A percentile compares a stretch with the other conserved stretches of the same genome.
These are phyloP conservation scores for Schizophyllum amplum DNA, from an alignment of 1,284 basidiomycete species.

Conservation along the genomic window DNA sequence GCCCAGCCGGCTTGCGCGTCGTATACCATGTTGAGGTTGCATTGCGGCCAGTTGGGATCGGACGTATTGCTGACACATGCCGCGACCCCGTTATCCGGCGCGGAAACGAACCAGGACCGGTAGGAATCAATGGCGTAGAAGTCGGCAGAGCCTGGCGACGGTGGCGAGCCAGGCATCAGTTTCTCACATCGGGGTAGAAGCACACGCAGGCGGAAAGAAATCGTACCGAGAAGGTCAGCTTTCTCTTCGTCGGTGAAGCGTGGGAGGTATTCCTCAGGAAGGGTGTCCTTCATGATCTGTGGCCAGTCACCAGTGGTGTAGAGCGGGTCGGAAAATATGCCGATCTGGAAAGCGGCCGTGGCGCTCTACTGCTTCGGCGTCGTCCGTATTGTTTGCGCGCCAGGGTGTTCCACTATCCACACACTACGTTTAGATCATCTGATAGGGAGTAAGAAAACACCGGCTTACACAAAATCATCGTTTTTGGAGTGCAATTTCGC, in stretches of 20 bases:
- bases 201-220: not conserved
- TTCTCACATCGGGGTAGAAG: not conserved
- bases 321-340: slow-evolving; percentile 34
- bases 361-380: slow-evolving; percentile 34
- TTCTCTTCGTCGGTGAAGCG: slow-evolving; percentile 36
- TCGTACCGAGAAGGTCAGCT: slow-evolving; percentile 28
- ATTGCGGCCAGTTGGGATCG: slow-evolving; percentile 38
- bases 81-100: slow-evolving; percentile 31
- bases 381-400: slow-evolving; percentile 34
- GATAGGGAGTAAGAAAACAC: not conserved
- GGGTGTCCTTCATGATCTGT: slow-evolving; percentile 33
- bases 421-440: not conserved
- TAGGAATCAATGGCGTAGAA: slow-evolving; percentile 43
- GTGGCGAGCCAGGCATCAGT: not conserved
- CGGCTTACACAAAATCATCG: slow-evolving; percentile 37
- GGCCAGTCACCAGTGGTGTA: slow-evolving; percentile 43
- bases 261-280: slow-evolving; percentile 34
- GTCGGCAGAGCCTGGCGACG: slow-evolving; percentile 29
- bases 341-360: slow-evolving; percentile 39
- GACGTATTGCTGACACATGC: slow-evolving; percentile 30
- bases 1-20: too few species aligned
- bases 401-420: slow-evolving; percentile 32
- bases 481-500: slow-evolving; percentile 42
- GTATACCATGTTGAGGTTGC: slow-evolving; percentile 30
- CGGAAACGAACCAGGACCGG: slow-evolving; percentile 28